Evolutionary conservation across 495 filamentous ascomycete species (phyloP).

Genomic region (Melanomma pulvis-pyrius): DNA sequence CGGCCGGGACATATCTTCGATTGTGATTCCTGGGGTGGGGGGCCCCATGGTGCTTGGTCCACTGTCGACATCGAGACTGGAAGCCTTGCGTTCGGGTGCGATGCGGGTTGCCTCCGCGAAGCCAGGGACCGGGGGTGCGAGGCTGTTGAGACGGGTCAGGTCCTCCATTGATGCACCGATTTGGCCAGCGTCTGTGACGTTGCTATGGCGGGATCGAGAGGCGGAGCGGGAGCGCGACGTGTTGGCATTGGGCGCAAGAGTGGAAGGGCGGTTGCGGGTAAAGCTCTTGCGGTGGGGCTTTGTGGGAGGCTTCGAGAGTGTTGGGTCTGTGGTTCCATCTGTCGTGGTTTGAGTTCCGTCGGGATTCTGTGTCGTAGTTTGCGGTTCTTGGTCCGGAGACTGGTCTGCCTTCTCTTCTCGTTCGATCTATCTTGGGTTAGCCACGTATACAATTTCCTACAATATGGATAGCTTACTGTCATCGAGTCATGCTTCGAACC

Average conservation of each 20-base stretch:
- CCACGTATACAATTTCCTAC: not conserved
- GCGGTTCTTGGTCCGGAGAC: not conserved
- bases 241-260: not conserved
- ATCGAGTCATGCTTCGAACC: constrained; percentile 84
- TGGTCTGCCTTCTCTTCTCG: constrained; percentile 34
- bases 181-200: constrained; percentile 34
- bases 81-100: constrained; percentile 22
- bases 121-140: constrained; percentile 13
- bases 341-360: constrained; percentile 3
- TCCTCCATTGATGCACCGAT: not conserved
- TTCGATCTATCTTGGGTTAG: constrained; percentile 26
- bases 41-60: not conserved
- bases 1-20: constrained; percentile 8
- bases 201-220: constrained; percentile 22
- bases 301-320: not conserved
- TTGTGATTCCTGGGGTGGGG: not conserved
- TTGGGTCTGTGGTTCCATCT: not conserved
- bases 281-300: constrained; percentile 1
- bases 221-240: constrained; percentile 21
- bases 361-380: not conserved
- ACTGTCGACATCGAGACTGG: not conserved
- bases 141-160: not conserved
- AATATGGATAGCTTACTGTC: constrained; percentile 51
- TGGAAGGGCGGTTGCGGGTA: constrained; percentile 4
- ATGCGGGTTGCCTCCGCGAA: constrained; percentile 18